phyloP scores from a whole-genome alignment of 2,329 filamentous ascomycete species.

The Huntiella bhutanensis region DNA sequence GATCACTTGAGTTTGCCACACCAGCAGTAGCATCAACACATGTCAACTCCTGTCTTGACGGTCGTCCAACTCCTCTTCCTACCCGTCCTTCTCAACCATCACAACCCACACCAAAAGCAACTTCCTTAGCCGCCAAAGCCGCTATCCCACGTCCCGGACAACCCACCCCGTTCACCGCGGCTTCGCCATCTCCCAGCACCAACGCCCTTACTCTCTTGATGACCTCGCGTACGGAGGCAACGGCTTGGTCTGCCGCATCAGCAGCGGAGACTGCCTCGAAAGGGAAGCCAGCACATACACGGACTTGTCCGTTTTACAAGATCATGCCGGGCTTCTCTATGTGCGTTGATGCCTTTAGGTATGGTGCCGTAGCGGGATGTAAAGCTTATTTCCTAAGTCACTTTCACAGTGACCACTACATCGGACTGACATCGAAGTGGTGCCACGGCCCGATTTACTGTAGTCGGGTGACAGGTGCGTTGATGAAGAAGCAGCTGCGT shows the following conservation, averaged over 20 bases:
- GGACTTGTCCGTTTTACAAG: constrained; percentile 96
- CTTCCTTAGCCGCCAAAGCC: constrained; percentile 46
- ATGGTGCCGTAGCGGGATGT: constrained; percentile 80
- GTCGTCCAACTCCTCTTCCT: constrained; percentile 45
- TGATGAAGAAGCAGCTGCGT: constrained; percentile 68
- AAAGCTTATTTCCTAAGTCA: constrained; percentile 93
- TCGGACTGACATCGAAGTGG: constrained; percentile 78
- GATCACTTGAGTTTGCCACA: constrained; percentile 7
- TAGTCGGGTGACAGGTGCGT: constrained; percentile 75
- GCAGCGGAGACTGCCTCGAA: constrained; percentile 58
- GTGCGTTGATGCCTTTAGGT: constrained; percentile 89
- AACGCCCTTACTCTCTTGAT: constrained; percentile 89
- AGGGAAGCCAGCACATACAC: constrained; percentile 69
- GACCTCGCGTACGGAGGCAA: constrained; percentile 76
- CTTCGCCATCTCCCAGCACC: constrained; percentile 19
- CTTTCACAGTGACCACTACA: constrained; percentile 95
- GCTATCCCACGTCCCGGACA: constrained; percentile 62
- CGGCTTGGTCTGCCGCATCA: constrained; percentile 75
- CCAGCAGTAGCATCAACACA: constrained; percentile 57
- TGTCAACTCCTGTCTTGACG: constrained; percentile 86
- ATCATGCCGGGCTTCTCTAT: constrained; percentile 87
- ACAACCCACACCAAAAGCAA: background rate
- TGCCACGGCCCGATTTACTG: constrained; percentile 90
- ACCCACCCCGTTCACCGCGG: constrained; percentile 48
- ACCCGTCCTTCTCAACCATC: constrained; percentile 8